phyloP scores from a whole-genome alignment of 306 rosid genomes.

The Castanea crenata region DNA sequence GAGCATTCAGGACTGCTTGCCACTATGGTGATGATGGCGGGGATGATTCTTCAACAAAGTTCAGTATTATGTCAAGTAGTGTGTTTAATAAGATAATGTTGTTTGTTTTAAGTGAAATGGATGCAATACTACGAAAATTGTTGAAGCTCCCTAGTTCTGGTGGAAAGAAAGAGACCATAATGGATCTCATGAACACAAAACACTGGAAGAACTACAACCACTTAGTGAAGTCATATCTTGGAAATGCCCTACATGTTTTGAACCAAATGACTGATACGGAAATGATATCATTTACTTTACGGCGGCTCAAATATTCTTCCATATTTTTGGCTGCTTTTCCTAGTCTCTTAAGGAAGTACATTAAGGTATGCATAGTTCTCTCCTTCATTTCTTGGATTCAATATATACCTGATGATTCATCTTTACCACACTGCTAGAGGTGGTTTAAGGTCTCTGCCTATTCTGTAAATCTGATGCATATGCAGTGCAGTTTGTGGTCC shows the following conservation, averaged over 20 bases:
- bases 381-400: constrained; percentile 13
- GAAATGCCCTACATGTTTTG: constrained; percentile 84
- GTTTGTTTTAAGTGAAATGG: constrained; percentile 83
- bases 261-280: constrained; percentile 94
- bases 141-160: constrained; percentile 78
- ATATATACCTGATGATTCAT: constrained; percentile 2
- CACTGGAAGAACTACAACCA: constrained; percentile 74
- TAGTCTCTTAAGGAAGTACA: constrained; percentile 73
- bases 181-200: constrained; percentile 60
- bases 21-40: constrained; percentile 88
- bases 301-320: constrained; percentile 74
- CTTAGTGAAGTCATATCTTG: constrained; percentile 89
- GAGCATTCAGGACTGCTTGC: constrained; percentile 84
- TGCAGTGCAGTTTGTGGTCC: neutral
- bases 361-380: constrained; percentile 55
- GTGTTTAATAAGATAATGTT: constrained; percentile 92
- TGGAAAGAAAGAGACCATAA: constrained; percentile 77
- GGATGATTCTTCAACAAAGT: constrained; percentile 48
- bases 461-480: neutral
- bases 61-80: constrained; percentile 71
- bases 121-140: constrained; percentile 71
- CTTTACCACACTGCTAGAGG: neutral
- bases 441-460: neutral
- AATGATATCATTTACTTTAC: constrained; percentile 88
- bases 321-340: constrained; percentile 87